Conservation (phyloP, 2,329 filamentous ascomycete species). For the Calonectria pseudoturangicola region DNA sequence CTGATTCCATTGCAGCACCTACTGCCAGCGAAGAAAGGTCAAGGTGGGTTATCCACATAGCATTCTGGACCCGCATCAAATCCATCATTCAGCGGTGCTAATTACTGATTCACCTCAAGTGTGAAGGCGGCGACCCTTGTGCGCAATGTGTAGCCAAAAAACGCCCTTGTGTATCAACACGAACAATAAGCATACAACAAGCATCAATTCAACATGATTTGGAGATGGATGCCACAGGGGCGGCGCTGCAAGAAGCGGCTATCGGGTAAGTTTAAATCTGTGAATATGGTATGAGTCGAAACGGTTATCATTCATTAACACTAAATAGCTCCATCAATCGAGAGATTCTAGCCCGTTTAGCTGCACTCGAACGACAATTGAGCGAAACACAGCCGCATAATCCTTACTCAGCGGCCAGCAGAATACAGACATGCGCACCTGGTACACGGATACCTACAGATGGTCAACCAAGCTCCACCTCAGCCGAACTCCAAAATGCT, state of each 20-base stretch:
- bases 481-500: background rate
- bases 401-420: no score
- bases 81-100: background rate
- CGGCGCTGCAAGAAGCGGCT: background rate
- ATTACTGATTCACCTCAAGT: background rate
- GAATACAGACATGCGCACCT: no score
- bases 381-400: background rate
- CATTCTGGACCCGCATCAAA: background rate
- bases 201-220: background rate
- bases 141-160: conserved; percentile 8
- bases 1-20: background rate
- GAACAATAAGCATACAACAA: background rate
- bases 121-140: conserved; percentile 12
- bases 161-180: background rate
- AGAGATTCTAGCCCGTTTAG: conserved; percentile 4
- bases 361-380: background rate
- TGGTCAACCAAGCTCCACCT: background rate
- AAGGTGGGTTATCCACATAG: background rate
- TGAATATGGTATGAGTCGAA: no score
- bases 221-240: no score
- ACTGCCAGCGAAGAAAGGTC: conserved; percentile 15
- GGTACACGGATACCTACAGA: background rate
- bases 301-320: no score
- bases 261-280: background rate
- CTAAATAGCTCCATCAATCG: background rate